phyloP scores from a whole-genome alignment of 345 rosid genomes.

The Acer yangbiense region DNA sequence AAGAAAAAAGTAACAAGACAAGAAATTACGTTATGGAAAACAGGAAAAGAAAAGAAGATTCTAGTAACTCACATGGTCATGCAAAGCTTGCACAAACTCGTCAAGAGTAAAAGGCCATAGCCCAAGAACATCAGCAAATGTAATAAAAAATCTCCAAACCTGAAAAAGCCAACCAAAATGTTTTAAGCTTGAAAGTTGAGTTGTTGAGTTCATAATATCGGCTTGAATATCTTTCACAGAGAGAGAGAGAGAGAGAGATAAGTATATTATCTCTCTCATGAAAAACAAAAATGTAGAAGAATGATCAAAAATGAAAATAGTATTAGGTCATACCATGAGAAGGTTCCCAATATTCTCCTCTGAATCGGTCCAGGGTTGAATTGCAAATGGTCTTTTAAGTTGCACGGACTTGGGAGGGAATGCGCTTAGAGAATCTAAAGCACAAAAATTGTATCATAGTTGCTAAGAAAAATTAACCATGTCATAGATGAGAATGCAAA shows the following conservation, averaged over 20 bases:
- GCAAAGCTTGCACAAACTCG: conserved; percentile 97
- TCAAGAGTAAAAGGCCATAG: conserved; percentile 98
- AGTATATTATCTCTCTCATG: too few species aligned
- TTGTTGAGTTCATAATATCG: conserved; percentile 11
- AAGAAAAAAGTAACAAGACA: conserved; percentile 12
- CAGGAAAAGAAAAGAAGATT: conserved; percentile 3
- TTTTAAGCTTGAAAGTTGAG: conserved; percentile 23
- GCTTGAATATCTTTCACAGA: background rate
- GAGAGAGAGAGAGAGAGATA: background rate
- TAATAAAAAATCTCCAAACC: conserved; percentile 94
- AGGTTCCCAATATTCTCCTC: conserved; percentile 89
- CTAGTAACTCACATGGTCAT: conserved; percentile 78
- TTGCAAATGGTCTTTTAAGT: conserved; percentile 71
- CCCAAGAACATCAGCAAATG: conserved; percentile 90
- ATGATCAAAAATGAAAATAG: background rate
- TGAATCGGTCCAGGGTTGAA: conserved; percentile 87
- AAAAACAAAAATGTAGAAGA: conserved; percentile 14
- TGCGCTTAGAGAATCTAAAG: conserved; percentile 64
- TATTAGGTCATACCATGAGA: conserved; percentile 71
- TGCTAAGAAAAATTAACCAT: conserved; percentile 1
- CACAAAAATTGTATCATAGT: conserved; percentile 22
- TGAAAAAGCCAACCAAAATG: conserved; percentile 37
- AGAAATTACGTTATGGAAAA: conserved; percentile 9
- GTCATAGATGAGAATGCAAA: background rate
- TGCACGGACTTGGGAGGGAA: conserved; percentile 75